phyloP scores from a whole-genome alignment of 129 eudicot species.

The Silybum marianum region DNA sequence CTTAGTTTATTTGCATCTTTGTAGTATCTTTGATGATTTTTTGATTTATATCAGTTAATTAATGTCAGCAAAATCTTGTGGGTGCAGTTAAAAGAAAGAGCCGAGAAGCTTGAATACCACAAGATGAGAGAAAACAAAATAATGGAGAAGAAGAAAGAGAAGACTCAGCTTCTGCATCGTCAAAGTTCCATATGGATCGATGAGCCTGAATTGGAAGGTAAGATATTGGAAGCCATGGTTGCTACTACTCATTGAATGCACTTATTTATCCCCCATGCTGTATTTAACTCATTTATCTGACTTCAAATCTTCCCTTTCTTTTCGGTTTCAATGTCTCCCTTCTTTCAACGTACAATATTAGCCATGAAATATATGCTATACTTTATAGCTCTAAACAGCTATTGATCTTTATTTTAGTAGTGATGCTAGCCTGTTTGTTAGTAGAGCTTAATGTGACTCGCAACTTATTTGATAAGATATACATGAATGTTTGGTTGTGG shows the following conservation, averaged over 20 bases:
- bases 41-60: not conserved
- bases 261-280: not conserved
- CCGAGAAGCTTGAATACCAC: constrained; percentile 68
- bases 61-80: not conserved
- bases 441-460: no score
- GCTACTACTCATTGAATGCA: constrained; percentile 25
- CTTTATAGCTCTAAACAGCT: not conserved
- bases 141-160: constrained; percentile 46
- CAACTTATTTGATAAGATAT: no score
- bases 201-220: constrained; percentile 48
- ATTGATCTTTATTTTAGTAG: not conserved
- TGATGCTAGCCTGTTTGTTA: no score
- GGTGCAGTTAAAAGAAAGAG: constrained; percentile 62
- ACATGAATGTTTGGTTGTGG: no score
- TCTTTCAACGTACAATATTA: not conserved
- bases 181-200: constrained; percentile 68
- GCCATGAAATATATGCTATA: not conserved
- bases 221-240: constrained; percentile 33
- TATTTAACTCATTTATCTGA: not conserved
- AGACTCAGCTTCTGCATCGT: constrained; percentile 45
- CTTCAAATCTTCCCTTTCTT: not conserved
- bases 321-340: not conserved
- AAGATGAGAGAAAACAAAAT: constrained; percentile 47
- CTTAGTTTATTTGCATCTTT: not conserved
- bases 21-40: not conserved